A percentile compares a stretch with the other conserved stretches of the same genome.
These are phyloP conservation scores for Mollisia scopiformis DNA, from an alignment of 2,329 filamentous ascomycete species.

Conservation along the genomic window DNA sequence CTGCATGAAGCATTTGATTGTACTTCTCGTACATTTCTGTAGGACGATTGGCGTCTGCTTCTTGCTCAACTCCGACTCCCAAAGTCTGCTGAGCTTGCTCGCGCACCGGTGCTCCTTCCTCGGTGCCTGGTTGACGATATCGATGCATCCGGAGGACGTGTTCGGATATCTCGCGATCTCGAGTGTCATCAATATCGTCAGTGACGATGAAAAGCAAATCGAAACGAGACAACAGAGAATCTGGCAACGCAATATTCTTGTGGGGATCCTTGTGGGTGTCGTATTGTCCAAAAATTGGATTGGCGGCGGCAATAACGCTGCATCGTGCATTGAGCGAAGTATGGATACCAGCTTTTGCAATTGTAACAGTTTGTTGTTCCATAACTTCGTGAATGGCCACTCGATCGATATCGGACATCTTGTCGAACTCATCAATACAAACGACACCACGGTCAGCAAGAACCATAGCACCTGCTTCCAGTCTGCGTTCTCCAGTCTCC, in stretches of 20 bases:
- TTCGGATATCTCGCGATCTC: slow-evolving; percentile 90
- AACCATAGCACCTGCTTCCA: slow-evolving; percentile 98
- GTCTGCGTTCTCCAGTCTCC: slow-evolving; percentile 90
- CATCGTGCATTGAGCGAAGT: slow-evolving; percentile 96
- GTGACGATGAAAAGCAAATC: slow-evolving; percentile 97
- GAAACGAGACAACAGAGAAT: slow-evolving; percentile 96
- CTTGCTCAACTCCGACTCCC: slow-evolving; percentile 82
- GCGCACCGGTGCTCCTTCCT: slow-evolving; percentile 92
- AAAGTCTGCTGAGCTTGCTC: slow-evolving; percentile 84
- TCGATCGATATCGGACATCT: slow-evolving; percentile 98
- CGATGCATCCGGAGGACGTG: slow-evolving; percentile 97
- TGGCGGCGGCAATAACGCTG: slow-evolving; percentile 94
- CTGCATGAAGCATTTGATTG: slow-evolving; percentile 93
- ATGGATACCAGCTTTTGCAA: slow-evolving; percentile 97
- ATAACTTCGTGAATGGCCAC: slow-evolving; percentile 99
- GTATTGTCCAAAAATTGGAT: slow-evolving; percentile 97
- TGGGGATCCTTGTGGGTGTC: slow-evolving; percentile 98
- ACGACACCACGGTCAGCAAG: slow-evolving; percentile 96
- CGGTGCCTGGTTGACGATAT: slow-evolving; percentile 88
- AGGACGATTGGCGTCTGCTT: slow-evolving; percentile 70
- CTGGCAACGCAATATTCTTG: slow-evolving; percentile 95
- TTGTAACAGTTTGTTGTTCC: slow-evolving; percentile 99
- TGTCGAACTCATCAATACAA: slow-evolving; percentile 99
- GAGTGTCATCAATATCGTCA: slow-evolving; percentile 93
- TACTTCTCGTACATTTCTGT: slow-evolving; percentile 96